Percentiles rank a stretch among this genome's conserved stretches.
These are phyloP conservation scores for Cyclotella distinguenda DNA, from an alignment of 108 stramenopile species.

Conservation along the genomic window DNA sequence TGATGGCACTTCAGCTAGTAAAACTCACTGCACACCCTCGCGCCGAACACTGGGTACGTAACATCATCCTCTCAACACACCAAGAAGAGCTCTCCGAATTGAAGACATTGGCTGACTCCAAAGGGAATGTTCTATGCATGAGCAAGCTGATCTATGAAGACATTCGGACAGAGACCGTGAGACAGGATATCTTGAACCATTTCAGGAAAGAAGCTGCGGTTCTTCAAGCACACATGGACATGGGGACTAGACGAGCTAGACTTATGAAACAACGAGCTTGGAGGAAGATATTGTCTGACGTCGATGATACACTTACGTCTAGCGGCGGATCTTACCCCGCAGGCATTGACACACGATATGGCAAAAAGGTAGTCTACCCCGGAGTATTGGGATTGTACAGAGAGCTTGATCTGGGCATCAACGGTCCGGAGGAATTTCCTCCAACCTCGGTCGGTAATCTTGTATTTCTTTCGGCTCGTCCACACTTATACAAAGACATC, in stretches of 20 bases:
- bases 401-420: slow-evolving; percentile 91
- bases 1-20: slow-evolving; percentile 79
- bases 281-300: slow-evolving; percentile 96
- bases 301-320: slow-evolving; percentile 95
- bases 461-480: slow-evolving; percentile 96
- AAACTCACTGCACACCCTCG: slow-evolving; percentile 83
- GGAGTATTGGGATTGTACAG: slow-evolving; percentile 96
- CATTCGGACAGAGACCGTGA: slow-evolving; percentile 80
- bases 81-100: slow-evolving; percentile 93
- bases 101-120: slow-evolving; percentile 93
- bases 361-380: slow-evolving; percentile 91
- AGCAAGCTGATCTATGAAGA: slow-evolving; percentile 96
- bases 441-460: slow-evolving; percentile 87
- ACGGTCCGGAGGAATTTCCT: slow-evolving; percentile 90
- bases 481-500: slow-evolving; percentile 97
- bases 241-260: slow-evolving; percentile 60
- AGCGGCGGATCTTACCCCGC: slow-evolving; percentile 96
- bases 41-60: slow-evolving; percentile 92
- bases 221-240: slow-evolving; percentile 80
- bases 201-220: slow-evolving; percentile 91
- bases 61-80: slow-evolving; percentile 87
- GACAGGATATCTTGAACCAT: slow-evolving; percentile 91
- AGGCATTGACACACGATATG: slow-evolving; percentile 87
- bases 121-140: slow-evolving; percentile 90
- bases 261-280: slow-evolving; percentile 67